Evolutionary conservation across 768 basidiomycete species (phyloP).

Genomic region (Lentinus brumalis): DNA sequence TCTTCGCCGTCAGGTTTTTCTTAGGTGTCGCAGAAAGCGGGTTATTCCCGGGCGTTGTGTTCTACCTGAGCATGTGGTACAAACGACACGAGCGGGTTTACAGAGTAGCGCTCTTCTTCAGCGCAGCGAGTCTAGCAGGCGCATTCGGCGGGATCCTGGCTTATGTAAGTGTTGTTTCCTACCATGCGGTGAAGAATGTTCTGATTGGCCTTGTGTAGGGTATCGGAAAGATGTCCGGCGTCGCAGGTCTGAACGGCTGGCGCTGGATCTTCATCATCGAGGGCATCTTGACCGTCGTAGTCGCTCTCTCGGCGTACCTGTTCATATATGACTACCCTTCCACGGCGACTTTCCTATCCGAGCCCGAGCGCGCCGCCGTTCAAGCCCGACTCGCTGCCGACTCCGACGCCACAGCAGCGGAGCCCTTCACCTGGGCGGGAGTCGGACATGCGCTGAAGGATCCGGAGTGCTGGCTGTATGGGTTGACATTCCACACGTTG

Average conservation of each 20-base stretch:
- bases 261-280: too few species aligned
- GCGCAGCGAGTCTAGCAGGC: slow-evolving; percentile 13
- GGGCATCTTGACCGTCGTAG: too few species aligned
- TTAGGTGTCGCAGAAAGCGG: slow-evolving; percentile 2
- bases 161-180: slow-evolving; percentile 15
- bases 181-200: neutral
- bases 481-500: neutral
- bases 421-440: neutral
- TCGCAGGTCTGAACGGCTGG: neutral
- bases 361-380: too few species aligned
- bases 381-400: too few species aligned
- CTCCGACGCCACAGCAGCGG: too few species aligned
- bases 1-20: slow-evolving; percentile 34
- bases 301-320: neutral
- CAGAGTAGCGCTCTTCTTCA: slow-evolving; percentile 4
- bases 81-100: slow-evolving; percentile 9
- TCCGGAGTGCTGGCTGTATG: neutral
- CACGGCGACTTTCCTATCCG: too few species aligned
- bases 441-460: neutral
- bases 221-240: neutral
- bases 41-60: slow-evolving; percentile 16
- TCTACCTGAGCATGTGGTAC: slow-evolving; percentile 18
- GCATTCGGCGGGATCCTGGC: slow-evolving; percentile 20
- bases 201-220: neutral
- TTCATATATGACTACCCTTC: neutral